Percentiles rank a stretch among this genome's conserved stretches.
These are phyloP conservation scores for Pseudopithomyces maydicus DNA, from an alignment of 2,329 filamentous ascomycete species.

Conservation along the genomic window DNA sequence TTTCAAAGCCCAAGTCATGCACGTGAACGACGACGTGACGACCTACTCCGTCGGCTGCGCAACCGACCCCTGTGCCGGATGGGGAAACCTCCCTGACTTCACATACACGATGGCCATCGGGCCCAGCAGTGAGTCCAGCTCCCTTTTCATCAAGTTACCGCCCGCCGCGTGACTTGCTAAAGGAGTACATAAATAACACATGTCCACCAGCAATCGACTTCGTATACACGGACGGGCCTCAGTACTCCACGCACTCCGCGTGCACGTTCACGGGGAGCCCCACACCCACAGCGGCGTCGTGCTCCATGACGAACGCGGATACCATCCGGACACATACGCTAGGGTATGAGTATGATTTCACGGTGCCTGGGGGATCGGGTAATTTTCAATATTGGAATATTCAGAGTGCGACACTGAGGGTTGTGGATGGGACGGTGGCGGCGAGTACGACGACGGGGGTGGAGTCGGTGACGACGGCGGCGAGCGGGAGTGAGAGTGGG, in stretches of 20 bases:
- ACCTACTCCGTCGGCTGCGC: no score
- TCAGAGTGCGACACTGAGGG: background rate
- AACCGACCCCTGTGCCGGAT: no score
- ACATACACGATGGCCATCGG: no score
- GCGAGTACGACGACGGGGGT: background rate
- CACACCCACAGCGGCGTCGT: background rate
- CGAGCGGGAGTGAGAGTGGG: background rate
- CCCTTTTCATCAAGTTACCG: no score
- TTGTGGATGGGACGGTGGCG: constrained; percentile 6
- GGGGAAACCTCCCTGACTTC: no score
- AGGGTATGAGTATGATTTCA: background rate
- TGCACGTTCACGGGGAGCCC: constrained; percentile 5
- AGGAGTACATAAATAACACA: no score
- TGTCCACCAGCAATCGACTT: background rate
- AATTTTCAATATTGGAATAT: background rate
- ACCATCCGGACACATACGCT: background rate
- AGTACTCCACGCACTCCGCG: background rate
- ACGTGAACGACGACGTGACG: no score
- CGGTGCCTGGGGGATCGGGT: background rate
- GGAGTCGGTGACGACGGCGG: background rate
- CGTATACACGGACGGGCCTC: background rate
- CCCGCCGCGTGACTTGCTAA: no score
- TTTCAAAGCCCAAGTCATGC: no score
- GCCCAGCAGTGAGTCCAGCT: no score
- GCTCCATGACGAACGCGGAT: background rate